These are phyloP conservation scores for Ascochyta rabiei DNA, from an alignment of 2,329 filamentous ascomycete genomes.

Conservation along the genomic window DNA sequence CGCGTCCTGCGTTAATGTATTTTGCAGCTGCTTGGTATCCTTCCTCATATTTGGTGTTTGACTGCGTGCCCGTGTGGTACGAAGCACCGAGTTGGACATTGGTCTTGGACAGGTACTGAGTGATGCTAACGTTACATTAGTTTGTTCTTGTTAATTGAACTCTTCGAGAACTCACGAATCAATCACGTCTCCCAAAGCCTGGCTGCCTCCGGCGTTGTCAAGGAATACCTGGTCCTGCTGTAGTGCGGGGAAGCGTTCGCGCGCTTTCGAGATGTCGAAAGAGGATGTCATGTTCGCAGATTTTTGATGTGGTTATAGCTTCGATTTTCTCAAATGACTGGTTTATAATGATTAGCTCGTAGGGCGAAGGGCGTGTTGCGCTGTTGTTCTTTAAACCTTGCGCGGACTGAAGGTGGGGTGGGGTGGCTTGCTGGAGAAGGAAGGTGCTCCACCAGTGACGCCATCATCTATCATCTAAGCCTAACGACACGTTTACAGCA, in stretches of 20 bases:
- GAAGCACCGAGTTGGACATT: conserved; percentile 80
- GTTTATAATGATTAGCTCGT: background rate
- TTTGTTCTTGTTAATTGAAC: no score
- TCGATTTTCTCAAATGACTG: background rate
- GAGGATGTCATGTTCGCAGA: conserved; percentile 32
- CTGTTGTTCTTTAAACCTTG: conserved; percentile 4
- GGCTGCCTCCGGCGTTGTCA: conserved; percentile 80
- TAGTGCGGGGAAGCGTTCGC: conserved; percentile 71
- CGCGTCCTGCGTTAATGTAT: conserved; percentile 70
- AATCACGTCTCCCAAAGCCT: conserved; percentile 70
- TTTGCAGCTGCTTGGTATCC: conserved; percentile 70
- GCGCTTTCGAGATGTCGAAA: conserved; percentile 63
- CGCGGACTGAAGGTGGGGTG: conserved; percentile 1
- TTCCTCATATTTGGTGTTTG: conserved; percentile 64
- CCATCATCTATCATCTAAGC: background rate
- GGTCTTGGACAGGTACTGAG: conserved; percentile 67
- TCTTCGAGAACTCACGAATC: conserved; percentile 59
- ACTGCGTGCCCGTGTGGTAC: conserved; percentile 65
- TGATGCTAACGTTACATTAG: conserved; percentile 54
- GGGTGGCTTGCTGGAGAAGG: conserved; percentile 12
- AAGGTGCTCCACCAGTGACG: conserved; percentile 20
- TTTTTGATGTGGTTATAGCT: background rate
- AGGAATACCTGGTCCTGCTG: conserved; percentile 71
- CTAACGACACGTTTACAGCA: background rate
- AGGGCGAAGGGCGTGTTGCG: background rate